Evolutionary conservation across 768 basidiomycete species (phyloP), one percentile per base, ranked within the genome.

Genomic region (Tremella yokohamensis): DNA sequence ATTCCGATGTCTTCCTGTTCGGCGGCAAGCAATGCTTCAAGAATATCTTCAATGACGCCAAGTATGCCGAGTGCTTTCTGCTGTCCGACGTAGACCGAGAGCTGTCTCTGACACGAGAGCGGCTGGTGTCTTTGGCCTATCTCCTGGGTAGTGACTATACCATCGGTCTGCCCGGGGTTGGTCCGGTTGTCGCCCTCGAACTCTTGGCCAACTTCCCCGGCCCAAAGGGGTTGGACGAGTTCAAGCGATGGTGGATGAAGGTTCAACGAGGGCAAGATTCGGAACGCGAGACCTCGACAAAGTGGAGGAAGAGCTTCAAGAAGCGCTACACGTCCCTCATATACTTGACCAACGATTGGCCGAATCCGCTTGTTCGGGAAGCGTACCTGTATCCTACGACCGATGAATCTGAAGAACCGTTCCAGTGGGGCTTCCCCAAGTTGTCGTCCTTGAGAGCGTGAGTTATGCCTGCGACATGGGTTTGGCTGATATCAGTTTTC

Each of bases 31-130:
- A 91, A n/a, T 90, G 98, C 18, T 96, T 88, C 82, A 96, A 94
- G 79, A 98, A 99, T 75, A 94, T 99, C 88, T 99, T 99, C 80
- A 97, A 98, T 74, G 94, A 98, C 77, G 88, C 89, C 49, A 97
- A 98, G 80, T 97, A 92, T 2, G 96, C 97, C 54, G 96, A 99
- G 77, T 92, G 91, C 72, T 99, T 96, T 80, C 79, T 96, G 37
- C 79, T 85, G 1, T 77, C 84, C 4, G 96, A 99, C 73, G 82
- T 98, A 49, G 82, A 82, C 39, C 83, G 92, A 42, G 96, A 99
- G 75, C 81, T 99, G 9, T 87, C 89, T 4, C 80, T 98, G 20
- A 86, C 89, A 49, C 82, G 91, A 22, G 90, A 89, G 65, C 86
- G 87, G 15, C 84, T 98, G 42, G 83, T 98, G 55, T 83, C 87